A percentile compares a stretch with the other conserved stretches of the same genome.
phyloP scores from a whole-genome alignment of 129 eudicot genomes.

The Kitagawia praeruptora region DNA sequence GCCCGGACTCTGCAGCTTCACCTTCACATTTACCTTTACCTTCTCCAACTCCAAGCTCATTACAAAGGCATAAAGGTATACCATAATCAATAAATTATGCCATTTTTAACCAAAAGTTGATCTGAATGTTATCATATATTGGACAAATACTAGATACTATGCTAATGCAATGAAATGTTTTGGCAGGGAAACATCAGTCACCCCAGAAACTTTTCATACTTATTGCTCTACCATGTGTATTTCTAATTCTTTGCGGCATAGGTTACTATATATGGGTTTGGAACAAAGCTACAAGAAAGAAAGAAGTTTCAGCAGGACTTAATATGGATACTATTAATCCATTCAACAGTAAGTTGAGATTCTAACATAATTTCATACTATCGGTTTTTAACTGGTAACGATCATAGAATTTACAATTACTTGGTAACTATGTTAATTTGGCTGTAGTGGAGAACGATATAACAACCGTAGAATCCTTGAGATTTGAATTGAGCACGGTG shows the following conservation, averaged over 20 bases:
- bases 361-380: neutral
- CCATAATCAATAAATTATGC: neutral
- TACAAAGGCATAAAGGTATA: neutral
- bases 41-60: neutral
- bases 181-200: slow-evolving; percentile 13
- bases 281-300: neutral
- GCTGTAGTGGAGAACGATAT: slow-evolving; percentile 18
- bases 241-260: slow-evolving; percentile 1
- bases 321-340: neutral
- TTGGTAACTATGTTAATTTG: neutral
- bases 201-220: neutral
- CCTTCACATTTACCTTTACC: slow-evolving; percentile 5
- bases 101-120: neutral
- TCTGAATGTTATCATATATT: neutral
- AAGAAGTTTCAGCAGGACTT: neutral
- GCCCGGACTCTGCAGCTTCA: neutral
- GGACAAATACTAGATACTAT: neutral
- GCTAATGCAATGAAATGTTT: neutral
- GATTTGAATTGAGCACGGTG: slow-evolving; percentile 18
- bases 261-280: neutral
- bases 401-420: neutral
- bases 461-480: slow-evolving; percentile 20
- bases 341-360: neutral
- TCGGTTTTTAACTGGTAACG: neutral
- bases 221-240: neutral